phyloP scores from a whole-genome alignment of 805 yeast genomes.

The Candida pseudofarinosa region DNA sequence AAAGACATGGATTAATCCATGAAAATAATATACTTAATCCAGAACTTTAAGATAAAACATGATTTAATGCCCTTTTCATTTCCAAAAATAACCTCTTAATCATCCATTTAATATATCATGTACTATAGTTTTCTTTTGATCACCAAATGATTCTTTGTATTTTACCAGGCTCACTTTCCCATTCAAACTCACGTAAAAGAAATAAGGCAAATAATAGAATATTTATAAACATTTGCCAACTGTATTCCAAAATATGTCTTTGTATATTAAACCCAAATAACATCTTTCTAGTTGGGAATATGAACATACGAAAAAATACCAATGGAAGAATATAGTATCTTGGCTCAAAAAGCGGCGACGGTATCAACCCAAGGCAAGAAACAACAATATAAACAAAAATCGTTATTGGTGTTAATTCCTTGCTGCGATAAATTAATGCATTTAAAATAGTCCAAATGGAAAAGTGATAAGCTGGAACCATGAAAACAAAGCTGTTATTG shows the following conservation, averaged over 20 bases:
- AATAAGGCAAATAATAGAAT: constrained; percentile 52
- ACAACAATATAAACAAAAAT: constrained; percentile 51
- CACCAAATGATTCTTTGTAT: constrained; percentile 88
- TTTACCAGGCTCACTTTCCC: constrained; percentile 57
- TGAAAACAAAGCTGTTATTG: constrained; percentile 41
- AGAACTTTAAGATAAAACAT: neutral
- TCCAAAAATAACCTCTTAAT: neutral
- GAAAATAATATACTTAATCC: neutral
- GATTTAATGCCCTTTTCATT: neutral
- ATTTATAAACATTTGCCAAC: constrained; percentile 61
- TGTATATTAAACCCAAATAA: constrained; percentile 5
- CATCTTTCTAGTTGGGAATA: constrained; percentile 8
- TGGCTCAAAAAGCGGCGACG: constrained; percentile 93
- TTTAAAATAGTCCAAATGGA: constrained; percentile 30
- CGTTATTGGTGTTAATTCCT: constrained; percentile 28
- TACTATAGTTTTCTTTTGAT: neutral
- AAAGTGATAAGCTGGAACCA: constrained; percentile 72
- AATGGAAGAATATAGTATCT: constrained; percentile 85
- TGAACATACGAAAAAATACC: constrained; percentile 64
- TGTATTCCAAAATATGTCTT: constrained; percentile 50
- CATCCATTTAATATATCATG: neutral
- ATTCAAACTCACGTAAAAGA: constrained; percentile 55
- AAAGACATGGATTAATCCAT: neutral
- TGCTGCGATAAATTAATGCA: constrained; percentile 10
- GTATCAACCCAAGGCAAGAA: constrained; percentile 59